phyloP scores from a whole-genome alignment of 1,284 basidiomycete species.

The Volvariella volvacea region DNA sequence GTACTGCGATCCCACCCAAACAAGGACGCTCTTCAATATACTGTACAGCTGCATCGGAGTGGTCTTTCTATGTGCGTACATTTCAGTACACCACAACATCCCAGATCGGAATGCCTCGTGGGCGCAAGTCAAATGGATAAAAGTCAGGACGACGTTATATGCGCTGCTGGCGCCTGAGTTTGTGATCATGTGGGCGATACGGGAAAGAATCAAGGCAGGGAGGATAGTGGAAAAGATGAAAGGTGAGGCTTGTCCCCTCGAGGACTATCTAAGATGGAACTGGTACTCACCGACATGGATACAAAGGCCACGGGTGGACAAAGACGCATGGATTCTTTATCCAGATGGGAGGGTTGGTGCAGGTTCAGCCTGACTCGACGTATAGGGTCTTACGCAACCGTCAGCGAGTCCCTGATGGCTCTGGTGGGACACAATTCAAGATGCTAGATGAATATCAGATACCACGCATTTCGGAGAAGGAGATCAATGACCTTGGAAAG shows the following conservation, averaged over 20 bases:
- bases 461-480: slow-evolving; percentile 18
- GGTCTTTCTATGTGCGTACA: slow-evolving; percentile 21
- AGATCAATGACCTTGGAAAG: neutral
- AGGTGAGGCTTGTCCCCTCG: too few relatives aligned
- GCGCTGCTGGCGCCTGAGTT: slow-evolving; percentile 20
- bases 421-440: neutral
- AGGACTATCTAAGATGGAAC: too few relatives aligned
- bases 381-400: too few relatives aligned
- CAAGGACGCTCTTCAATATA: slow-evolving; percentile 14
- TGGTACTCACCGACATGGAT: neutral
- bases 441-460: slow-evolving; percentile 15
- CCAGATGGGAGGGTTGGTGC: slow-evolving; percentile 17
- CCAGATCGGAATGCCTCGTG: slow-evolving; percentile 10
- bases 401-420: too few relatives aligned
- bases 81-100: slow-evolving; percentile 23
- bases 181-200: slow-evolving; percentile 18
- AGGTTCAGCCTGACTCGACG: too few relatives aligned
- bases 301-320: slow-evolving; percentile 11
- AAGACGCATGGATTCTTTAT: slow-evolving; percentile 14
- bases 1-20: neutral
- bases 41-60: slow-evolving; percentile 20
- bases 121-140: neutral
- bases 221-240: slow-evolving; percentile 1
- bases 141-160: slow-evolving; percentile 13
- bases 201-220: slow-evolving; percentile 15